Conservation (phyloP, 495 filamentous ascomycete genomes). For the Trichoderma reesei region DNA sequence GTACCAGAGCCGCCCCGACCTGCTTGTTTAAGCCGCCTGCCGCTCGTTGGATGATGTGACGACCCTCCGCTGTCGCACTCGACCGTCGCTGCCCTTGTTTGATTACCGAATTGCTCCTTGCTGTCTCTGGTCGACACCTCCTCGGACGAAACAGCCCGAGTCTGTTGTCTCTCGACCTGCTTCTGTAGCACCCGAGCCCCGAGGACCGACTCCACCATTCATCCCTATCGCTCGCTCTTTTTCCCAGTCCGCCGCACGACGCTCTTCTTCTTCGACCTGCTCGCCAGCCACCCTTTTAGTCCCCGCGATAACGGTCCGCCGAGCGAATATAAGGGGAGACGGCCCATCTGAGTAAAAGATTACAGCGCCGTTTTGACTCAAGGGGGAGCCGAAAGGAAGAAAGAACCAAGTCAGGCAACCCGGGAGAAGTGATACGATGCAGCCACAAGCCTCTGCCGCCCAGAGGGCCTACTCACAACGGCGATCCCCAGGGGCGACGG, state of each 20-base stretch:
- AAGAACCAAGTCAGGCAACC: neutral
- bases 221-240: neutral
- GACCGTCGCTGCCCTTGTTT: neutral
- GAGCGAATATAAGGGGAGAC: neutral
- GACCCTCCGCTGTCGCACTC: neutral
- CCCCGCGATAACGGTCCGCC: neutral
- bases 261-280: slow-evolving; percentile 3
- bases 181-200: neutral
- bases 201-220: neutral
- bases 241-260: neutral
- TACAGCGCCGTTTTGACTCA: neutral
- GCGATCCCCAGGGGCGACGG: slow-evolving; percentile 29
- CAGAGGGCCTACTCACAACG: slow-evolving; percentile 19
- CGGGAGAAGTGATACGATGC: neutral
- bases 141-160: neutral
- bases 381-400: neutral
- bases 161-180: no score
- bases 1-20: no score
- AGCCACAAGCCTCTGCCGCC: neutral
- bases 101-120: neutral
- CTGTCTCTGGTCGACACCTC: no score
- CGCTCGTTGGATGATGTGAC: slow-evolving; percentile 1
- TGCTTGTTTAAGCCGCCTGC: neutral
- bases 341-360: neutral
- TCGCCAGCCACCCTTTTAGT: neutral